Percentiles rank a stretch among this genome's conserved stretches.
phyloP scores from a whole-genome alignment of 2,329 filamentous ascomycete genomes.

The Fusarium floridanum region DNA sequence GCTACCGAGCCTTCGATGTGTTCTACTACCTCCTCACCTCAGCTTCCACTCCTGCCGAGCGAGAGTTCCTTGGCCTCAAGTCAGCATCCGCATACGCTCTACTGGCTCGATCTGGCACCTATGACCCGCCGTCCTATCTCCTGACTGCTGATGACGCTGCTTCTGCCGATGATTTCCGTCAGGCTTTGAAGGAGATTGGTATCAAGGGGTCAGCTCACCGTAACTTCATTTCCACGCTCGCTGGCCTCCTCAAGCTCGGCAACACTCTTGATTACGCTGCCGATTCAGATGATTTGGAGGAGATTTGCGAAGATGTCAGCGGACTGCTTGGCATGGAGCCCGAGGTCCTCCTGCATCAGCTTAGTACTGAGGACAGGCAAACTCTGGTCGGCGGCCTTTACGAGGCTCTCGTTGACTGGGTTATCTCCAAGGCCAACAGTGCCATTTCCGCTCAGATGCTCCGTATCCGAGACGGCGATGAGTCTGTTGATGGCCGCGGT shows the following conservation, averaged over 20 bases:
- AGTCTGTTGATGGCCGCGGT: slow-evolving; percentile 74
- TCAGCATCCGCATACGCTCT: slow-evolving; percentile 81
- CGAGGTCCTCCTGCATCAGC: slow-evolving; percentile 81
- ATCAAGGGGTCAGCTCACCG: slow-evolving; percentile 89
- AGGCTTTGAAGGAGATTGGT: slow-evolving; percentile 88
- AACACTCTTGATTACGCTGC: slow-evolving; percentile 88
- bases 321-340: slow-evolving; percentile 89
- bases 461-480: slow-evolving; percentile 73
- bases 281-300: slow-evolving; percentile 86
- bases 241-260: slow-evolving; percentile 89
- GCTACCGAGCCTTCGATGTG: slow-evolving; percentile 94
- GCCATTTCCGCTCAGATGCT: slow-evolving; percentile 83
- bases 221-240: slow-evolving; percentile 86
- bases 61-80: slow-evolving; percentile 88
- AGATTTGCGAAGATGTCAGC: slow-evolving; percentile 90
- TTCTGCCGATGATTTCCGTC: slow-evolving; percentile 91
- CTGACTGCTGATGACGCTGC: slow-evolving; percentile 94
- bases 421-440: slow-evolving; percentile 88
- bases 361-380: slow-evolving; percentile 86
- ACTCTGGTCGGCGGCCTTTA: slow-evolving; percentile 89
- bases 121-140: slow-evolving; percentile 86
- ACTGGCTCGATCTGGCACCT: slow-evolving; percentile 86
- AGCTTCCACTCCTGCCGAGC: slow-evolving; percentile 88
- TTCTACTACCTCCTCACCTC: slow-evolving; percentile 97
- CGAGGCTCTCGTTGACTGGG: slow-evolving; percentile 94